Evolutionary conservation across 148 eudicot species (phyloP).

Genomic region (Linanthus parryae): DNA sequence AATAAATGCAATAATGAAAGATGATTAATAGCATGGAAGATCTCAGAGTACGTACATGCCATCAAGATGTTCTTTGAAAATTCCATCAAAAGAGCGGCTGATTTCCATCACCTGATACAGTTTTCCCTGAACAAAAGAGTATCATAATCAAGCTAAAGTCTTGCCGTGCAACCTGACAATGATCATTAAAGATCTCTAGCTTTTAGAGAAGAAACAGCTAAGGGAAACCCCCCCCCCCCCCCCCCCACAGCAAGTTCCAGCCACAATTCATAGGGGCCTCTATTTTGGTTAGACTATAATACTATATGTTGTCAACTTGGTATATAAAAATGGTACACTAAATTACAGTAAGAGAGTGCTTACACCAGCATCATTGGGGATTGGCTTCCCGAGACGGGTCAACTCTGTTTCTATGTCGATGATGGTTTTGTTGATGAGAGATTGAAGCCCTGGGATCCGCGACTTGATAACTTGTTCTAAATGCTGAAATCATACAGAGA

Average conservation of each 20-base stretch:
- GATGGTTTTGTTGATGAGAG: conserved; percentile 81
- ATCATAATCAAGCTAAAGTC: conserved; percentile 1
- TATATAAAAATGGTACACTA: no score
- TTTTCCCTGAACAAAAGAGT: conserved; percentile 54
- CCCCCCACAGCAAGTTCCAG: no score
- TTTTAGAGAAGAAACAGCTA: no score
- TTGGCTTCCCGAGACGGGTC: conserved; percentile 86
- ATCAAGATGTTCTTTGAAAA: conserved; percentile 93
- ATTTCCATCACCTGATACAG: conserved; percentile 89
- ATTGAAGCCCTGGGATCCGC: conserved; percentile 90
- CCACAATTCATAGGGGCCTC: no score
- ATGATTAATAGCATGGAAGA: no score
- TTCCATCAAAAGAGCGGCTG: conserved; percentile 83
- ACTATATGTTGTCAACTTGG: no score
- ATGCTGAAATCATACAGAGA: conserved; percentile 45
- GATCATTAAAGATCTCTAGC: no score
- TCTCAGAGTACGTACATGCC: conserved; percentile 60
- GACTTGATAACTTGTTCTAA: conserved; percentile 90
- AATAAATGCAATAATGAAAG: not conserved
- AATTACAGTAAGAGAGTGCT: conserved; percentile 36
- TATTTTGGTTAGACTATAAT: no score
- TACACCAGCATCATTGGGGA: conserved; percentile 93
- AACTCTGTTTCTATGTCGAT: conserved; percentile 82
- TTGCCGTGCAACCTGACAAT: no score
- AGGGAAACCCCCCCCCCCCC: no score